A percentile compares a stretch with the other conserved stretches of the same genome.
phyloP scores from a whole-genome alignment of 164 flowering plant species.

The Vitis amurensis region DNA sequence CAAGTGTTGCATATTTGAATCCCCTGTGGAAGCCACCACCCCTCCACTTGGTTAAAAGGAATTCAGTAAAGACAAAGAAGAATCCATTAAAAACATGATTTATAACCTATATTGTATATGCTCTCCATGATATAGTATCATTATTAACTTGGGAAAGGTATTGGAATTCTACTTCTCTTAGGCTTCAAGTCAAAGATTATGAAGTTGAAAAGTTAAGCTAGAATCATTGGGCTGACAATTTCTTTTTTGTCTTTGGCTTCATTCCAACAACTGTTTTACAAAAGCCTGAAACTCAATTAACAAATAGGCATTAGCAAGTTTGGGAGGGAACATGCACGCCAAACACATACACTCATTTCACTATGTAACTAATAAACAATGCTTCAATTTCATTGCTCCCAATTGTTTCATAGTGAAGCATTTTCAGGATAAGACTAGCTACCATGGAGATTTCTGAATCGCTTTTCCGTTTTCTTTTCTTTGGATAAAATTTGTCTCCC shows the following conservation, averaged over 20 bases:
- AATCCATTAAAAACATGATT: background rate
- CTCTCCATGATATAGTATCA: too few relatives aligned
- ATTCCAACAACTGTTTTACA: background rate
- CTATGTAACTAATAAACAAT: too few relatives aligned
- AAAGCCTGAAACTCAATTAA: slow-evolving; percentile 1
- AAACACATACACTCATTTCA: background rate
- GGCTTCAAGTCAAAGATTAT: slow-evolving; percentile 29
- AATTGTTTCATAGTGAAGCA: too few relatives aligned
- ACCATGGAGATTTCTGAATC: too few relatives aligned
- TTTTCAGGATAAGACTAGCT: too few relatives aligned
- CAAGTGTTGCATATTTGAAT: too few relatives aligned
- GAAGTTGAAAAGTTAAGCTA: slow-evolving; percentile 11
- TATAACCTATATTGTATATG: background rate
- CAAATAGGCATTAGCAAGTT: slow-evolving; percentile 2
- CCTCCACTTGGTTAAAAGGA: background rate
- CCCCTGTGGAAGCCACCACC: background rate
- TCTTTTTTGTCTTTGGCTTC: slow-evolving; percentile 1
- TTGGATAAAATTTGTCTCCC: too few relatives aligned
- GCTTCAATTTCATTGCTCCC: too few relatives aligned
- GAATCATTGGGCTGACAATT: slow-evolving; percentile 9
- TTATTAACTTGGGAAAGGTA: too few relatives aligned
- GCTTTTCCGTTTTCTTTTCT: too few relatives aligned
- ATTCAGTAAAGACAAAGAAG: slow-evolving; percentile 8
- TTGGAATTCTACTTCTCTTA: slow-evolving; percentile 16
- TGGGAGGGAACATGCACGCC: background rate